Percentiles rank a stretch among this genome's conserved stretches.
These are phyloP conservation scores for Claviceps arundinis DNA, from an alignment of 2,329 filamentous ascomycete species.

Conservation along the genomic window DNA sequence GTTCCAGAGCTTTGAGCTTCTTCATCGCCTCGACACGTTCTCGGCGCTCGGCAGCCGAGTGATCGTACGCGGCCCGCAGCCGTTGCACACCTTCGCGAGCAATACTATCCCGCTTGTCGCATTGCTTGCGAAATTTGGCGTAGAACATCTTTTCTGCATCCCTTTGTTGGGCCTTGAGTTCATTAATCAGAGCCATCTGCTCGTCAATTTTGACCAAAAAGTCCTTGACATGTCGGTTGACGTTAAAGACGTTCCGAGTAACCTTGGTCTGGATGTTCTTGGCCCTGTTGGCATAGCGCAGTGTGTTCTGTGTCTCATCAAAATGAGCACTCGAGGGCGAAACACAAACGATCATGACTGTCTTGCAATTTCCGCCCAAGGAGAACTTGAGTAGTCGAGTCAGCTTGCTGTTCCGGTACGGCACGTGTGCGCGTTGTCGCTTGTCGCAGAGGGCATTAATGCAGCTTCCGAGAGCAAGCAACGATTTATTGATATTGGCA, in stretches of 20 bases:
- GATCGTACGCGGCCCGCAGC: constrained; percentile 71
- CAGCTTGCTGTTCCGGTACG: constrained; percentile 95
- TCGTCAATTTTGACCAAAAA: constrained; percentile 99
- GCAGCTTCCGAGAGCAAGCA: constrained; percentile 86
- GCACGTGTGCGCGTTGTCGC: constrained; percentile 82
- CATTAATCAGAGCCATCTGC: constrained; percentile 92
- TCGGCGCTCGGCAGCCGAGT: constrained; percentile 62
- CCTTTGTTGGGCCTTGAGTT: constrained; percentile 84
- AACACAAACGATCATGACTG: constrained; percentile 98
- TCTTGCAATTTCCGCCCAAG: constrained; percentile 93
- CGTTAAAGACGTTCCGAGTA: constrained; percentile 97
- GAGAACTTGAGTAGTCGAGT: constrained; percentile 94
- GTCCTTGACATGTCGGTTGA: constrained; percentile 97
- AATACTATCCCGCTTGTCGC: constrained; percentile 66
- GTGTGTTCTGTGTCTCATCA: constrained; percentile 94
- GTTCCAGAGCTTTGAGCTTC: constrained; percentile 68
- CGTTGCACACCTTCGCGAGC: constrained; percentile 67
- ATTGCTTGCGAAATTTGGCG: constrained; percentile 80
- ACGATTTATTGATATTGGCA: constrained; percentile 98
- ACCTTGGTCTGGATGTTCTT: constrained; percentile 99
- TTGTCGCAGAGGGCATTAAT: constrained; percentile 97
- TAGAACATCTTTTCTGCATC: constrained; percentile 74
- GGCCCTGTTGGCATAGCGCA: constrained; percentile 91
- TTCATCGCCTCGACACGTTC: constrained; percentile 72
- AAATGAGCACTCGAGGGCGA: constrained; percentile 94